Percentiles rank a stretch among this genome's conserved stretches.
Evolutionary conservation across 768 basidiomycete genomes (phyloP).

Genomic region (Mycena galericulata): DNA sequence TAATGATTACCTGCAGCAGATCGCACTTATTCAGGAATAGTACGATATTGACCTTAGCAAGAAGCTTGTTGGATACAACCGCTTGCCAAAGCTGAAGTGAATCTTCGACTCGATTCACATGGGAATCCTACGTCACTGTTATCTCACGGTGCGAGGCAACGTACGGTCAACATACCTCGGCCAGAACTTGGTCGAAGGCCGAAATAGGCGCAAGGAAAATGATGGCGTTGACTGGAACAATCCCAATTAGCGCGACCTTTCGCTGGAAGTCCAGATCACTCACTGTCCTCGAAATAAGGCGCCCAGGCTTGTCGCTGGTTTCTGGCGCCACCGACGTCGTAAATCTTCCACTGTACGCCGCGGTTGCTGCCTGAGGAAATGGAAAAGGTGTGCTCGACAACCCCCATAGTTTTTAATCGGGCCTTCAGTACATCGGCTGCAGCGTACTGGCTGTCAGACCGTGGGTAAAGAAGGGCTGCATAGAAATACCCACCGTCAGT

Average conservation of each 20-base stretch:
- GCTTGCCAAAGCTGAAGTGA: conserved; percentile 80
- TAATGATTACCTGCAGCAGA: conserved; percentile 71
- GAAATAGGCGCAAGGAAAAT: conserved; percentile 92
- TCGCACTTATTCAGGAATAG: conserved; percentile 89
- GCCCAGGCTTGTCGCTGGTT: conserved; percentile 90
- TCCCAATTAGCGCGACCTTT: not conserved
- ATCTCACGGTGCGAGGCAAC: conserved; percentile 16
- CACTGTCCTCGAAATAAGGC: conserved; percentile 89
- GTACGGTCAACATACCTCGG: conserved; percentile 64
- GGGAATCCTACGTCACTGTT: conserved; percentile 63
- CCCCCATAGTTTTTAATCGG: conserved; percentile 84
- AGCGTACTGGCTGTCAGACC: conserved; percentile 24
- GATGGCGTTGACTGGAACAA: conserved; percentile 78
- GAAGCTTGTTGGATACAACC: conserved; percentile 78
- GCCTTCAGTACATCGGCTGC: conserved; percentile 85
- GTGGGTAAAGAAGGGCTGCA: conserved; percentile 33
- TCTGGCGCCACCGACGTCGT: conserved; percentile 86
- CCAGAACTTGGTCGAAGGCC: conserved; percentile 86
- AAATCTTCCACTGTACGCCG: conserved; percentile 82
- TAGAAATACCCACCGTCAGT: conserved; percentile 68
- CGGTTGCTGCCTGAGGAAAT: conserved; percentile 68
- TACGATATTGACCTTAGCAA: conserved; percentile 80
- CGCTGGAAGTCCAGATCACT: conserved; percentile 37
- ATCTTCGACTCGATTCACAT: conserved; percentile 84
- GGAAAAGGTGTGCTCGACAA: conserved; percentile 82